Evolutionary conservation across 805 yeast genomes (phyloP), one percentile per base, ranked within the genome.

Genomic region (Brettanomyces naardenensis): DNA sequence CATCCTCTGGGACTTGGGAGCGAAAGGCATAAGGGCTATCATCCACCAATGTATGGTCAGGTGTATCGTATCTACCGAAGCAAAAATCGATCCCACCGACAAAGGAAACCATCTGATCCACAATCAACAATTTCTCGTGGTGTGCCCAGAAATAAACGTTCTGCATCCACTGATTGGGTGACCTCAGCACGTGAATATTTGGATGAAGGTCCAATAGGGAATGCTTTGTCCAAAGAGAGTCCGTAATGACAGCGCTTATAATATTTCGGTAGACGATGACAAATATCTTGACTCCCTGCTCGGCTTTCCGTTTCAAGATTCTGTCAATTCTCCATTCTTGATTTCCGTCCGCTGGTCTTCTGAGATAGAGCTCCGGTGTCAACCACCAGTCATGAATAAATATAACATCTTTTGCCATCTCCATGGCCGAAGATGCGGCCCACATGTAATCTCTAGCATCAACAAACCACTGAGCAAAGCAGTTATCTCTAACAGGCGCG

Each of bases 321-420:
- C 98, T 71, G 59, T 92, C 99, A 31, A 92, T 64, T 54, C 99
- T 73, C 80, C 87, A 92, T 45, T 85, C 81, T 58, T 92, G 97
- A 50, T 90, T 90, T 6, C 96, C 96, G 58, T 85, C 81, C 0
- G 95, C 90, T 0, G 98, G 98, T 36, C 99, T 68, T 45, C 98
- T 73, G 62, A 92, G 65, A 51, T 92, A 94, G 3, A 92, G 56
- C 58, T 92, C 98, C 0, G 99, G 99, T 4, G 90, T 75, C 19
- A 92, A 66, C 98, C 98, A 92, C 99, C 99, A 92, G 53, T 90
- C 99, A 53, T 92, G 97, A 35, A 92, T 87, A 56, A 80, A 92
- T 25, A 92, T 81, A 1, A 83, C 90, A 65, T 92, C 97, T 47
- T 79, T 78, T 0, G 98, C 97, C 84, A 85, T 80, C 47, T 83